Evolutionary conservation across 257 asterid genomes (phyloP).

Genomic region (Rauvolfia tetraphylla): DNA sequence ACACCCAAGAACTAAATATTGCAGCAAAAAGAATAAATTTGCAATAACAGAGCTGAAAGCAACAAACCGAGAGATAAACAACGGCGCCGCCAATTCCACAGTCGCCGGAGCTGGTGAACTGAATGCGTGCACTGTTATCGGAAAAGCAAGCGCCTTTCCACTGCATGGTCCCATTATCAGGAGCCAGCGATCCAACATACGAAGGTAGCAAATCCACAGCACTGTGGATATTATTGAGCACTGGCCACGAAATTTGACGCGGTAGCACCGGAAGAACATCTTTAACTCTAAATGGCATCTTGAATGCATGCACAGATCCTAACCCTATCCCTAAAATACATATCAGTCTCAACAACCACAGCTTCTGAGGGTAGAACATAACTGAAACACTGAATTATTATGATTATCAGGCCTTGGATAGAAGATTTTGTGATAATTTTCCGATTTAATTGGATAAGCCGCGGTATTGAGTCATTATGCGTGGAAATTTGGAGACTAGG

Average conservation of each 20-base stretch:
- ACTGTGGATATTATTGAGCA: constrained; percentile 69
- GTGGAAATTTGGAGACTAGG: constrained; percentile 2
- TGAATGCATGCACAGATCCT: constrained; percentile 58
- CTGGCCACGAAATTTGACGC: constrained; percentile 89
- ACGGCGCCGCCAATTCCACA: constrained; percentile 87
- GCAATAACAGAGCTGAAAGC: not conserved
- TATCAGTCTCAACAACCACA: constrained; percentile 34
- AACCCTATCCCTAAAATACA: constrained; percentile 48
- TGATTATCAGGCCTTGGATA: not conserved
- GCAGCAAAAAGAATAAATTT: not conserved
- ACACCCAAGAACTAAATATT: not conserved
- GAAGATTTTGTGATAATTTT: not conserved
- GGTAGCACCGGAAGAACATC: constrained; percentile 94
- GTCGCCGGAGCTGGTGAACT: constrained; percentile 60
- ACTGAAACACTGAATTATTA: not conserved
- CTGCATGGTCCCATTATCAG: constrained; percentile 68
- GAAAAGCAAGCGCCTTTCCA: constrained; percentile 94
- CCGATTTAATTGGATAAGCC: not conserved
- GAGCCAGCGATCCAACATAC: constrained; percentile 83
- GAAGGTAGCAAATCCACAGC: constrained; percentile 92
- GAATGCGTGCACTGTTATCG: constrained; percentile 71
- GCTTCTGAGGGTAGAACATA: constrained; percentile 6
- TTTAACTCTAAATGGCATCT: constrained; percentile 70
- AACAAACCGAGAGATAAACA: constrained; percentile 66
- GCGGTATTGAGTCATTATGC: not conserved